Conservation (phyloP, 2,329 filamentous ascomycete species). For the Alternaria triticina region DNA sequence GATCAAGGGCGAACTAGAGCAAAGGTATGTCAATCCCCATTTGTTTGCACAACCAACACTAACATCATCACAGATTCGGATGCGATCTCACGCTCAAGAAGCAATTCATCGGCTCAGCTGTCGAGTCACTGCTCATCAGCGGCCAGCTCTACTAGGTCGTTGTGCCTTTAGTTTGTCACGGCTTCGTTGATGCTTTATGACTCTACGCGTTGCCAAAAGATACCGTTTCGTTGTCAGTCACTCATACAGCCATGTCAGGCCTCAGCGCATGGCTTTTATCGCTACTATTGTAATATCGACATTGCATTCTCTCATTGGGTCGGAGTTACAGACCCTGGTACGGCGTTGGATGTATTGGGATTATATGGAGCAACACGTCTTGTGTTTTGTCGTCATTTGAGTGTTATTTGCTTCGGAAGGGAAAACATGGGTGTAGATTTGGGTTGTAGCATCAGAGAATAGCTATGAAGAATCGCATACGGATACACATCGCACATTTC, state of each 20-base stretch:
- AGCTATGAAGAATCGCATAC: slow-evolving; percentile 2
- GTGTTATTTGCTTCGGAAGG: slow-evolving; percentile 7
- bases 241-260: background rate
- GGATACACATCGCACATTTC: background rate
- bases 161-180: background rate
- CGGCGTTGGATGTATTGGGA: slow-evolving; percentile 13
- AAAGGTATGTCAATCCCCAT: slow-evolving; percentile 56
- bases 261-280: slow-evolving; percentile 1
- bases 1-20: slow-evolving; percentile 91
- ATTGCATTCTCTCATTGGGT: slow-evolving; percentile 13
- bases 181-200: slow-evolving; percentile 22
- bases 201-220: slow-evolving; percentile 20
- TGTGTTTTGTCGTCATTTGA: slow-evolving; percentile 2
- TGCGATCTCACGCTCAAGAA: slow-evolving; percentile 85
- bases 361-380: background rate
- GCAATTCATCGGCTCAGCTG: slow-evolving; percentile 73
- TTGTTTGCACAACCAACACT: slow-evolving; percentile 7
- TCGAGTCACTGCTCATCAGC: slow-evolving; percentile 36
- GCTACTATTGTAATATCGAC: slow-evolving; percentile 14
- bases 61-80: slow-evolving; percentile 65
- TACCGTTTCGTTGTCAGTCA: slow-evolving; percentile 12
- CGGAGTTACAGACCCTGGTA: slow-evolving; percentile 5
- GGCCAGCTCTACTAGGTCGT: slow-evolving; percentile 25
- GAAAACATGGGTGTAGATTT: slow-evolving; percentile 10
- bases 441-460: background rate